Percentiles rank a stretch among this genome's conserved stretches.
These are phyloP conservation scores for Hygrophila difformis DNA, from an alignment of 257 asterid species.

Conservation along the genomic window DNA sequence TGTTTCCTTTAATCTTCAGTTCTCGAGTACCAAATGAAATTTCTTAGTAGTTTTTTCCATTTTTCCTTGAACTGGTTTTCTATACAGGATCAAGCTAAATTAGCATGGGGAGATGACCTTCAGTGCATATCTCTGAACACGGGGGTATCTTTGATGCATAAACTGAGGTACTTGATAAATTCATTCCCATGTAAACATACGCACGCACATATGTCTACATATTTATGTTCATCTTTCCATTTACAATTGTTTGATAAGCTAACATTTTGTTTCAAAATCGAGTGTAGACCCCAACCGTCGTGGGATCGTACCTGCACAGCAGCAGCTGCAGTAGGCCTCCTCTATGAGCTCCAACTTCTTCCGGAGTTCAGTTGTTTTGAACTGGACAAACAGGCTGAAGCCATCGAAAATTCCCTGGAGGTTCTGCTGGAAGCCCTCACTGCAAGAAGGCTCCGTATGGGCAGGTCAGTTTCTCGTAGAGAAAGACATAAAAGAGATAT, in stretches of 20 bases:
- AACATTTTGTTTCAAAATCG: not conserved
- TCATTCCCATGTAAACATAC: not conserved
- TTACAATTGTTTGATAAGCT: not conserved
- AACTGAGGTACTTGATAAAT: constrained; percentile 41
- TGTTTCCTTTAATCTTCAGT: too few species aligned
- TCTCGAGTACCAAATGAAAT: too few species aligned
- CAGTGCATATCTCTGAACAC: constrained; percentile 66
- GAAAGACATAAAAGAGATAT: constrained; percentile 44
- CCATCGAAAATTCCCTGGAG: constrained; percentile 51
- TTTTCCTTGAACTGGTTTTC: not conserved
- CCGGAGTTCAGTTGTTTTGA: constrained; percentile 43
- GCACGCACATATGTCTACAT: not conserved
- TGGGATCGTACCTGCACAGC: constrained; percentile 99
- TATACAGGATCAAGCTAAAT: constrained; percentile 51
- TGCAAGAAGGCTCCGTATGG: constrained; percentile 63
- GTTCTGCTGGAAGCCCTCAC: constrained; percentile 63
- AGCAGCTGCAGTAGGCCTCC: constrained; percentile 88
- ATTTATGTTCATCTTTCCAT: not conserved
- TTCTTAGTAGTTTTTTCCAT: too few species aligned
- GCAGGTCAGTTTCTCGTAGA: constrained; percentile 57
- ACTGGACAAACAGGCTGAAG: constrained; percentile 56
- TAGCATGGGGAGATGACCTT: constrained; percentile 64
- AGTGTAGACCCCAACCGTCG: constrained; percentile 82
- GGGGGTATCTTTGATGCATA: constrained; percentile 86
- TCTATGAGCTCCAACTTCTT: constrained; percentile 60